Base-by-base conservation (phyloP, 129 eudicot genomes). In the Tagetes patula region DNA sequence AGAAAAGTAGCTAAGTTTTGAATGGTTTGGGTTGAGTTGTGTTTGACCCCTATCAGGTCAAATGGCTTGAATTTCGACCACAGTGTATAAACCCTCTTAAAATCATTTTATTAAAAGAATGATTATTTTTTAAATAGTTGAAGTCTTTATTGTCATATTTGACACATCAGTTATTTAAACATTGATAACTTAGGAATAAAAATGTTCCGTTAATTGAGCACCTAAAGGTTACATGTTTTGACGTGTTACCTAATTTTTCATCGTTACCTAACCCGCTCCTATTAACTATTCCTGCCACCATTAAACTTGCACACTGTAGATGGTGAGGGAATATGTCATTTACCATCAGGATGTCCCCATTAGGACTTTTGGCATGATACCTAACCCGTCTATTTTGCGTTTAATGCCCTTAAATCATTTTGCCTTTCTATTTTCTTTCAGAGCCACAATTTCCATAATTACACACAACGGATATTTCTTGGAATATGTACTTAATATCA, bases 391-490 rank as follows among this genome's bases (percentile, higher is more conserved):
- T 1, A 39, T n/a, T 5, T 63, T 63, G 10, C 3, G 13, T 32
- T 9, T 3, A 8, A 33, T 3, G 4, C 31, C 49, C 2, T 49
- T 60, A 67, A 41, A 54, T 30, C 11, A 2, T 30, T 52, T 74
- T 50, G 38, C 5, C 11, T 69, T 7, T 76, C 39, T 45, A 20
- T 65, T 41, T 8, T n/a, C 67, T 69, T 80, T 69, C 83, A 92
- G 98, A 67, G 91, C 96, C 67, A 85, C 84, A 2, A 65, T 90
- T 79, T 87, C 92, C 27, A 73, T 90, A 56, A 89, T 94, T 74
- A 84, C 91, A 59, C 83, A 76, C 77, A 78, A 58, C 13, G 98
- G 98, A 54, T 84, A 94, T 85, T 87, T 85, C 59, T 84, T 79
- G 69, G 97, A 87, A 75, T 90, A 90, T 65, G 67, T 81, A 49